These are phyloP conservation scores for Metroxylon sagu DNA, from an alignment of 176 grass and related monocot species.

Conservation along the genomic window DNA sequence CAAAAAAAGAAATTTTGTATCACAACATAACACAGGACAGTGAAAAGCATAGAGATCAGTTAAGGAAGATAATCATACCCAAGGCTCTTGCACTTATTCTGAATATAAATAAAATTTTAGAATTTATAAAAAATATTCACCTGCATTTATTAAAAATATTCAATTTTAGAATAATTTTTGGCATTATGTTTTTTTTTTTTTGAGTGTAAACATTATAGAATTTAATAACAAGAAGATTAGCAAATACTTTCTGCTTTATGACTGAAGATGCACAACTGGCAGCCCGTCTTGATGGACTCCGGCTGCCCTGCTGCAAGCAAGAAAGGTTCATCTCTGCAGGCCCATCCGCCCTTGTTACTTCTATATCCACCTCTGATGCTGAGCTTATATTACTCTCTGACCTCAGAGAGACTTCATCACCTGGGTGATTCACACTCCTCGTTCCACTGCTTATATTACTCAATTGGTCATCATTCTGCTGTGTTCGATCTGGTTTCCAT, in stretches of 20 bases:
- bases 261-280: slow-evolving; percentile 2
- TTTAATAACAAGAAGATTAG: neutral
- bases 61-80: too few species aligned
- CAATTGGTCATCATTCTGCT: slow-evolving; percentile 44
- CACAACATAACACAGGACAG: too few species aligned
- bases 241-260: slow-evolving; percentile 4
- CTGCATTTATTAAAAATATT: too few species aligned
- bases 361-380: slow-evolving; percentile 41
- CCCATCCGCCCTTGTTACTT: slow-evolving; percentile 54
- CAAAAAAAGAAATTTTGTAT: too few species aligned
- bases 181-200: too few species aligned
- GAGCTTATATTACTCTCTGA: slow-evolving; percentile 49
- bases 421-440: slow-evolving; percentile 39
- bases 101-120: too few species aligned
- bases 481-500: slow-evolving; percentile 53
- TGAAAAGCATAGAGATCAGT: too few species aligned
- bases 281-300: slow-evolving; percentile 29
- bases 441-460: slow-evolving; percentile 40
- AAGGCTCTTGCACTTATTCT: too few species aligned
- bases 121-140: too few species aligned
- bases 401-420: slow-evolving; percentile 48
- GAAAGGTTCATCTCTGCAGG: slow-evolving; percentile 34
- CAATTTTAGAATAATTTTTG: too few species aligned
- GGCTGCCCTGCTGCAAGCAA: slow-evolving; percentile 32
- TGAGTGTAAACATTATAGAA: too few species aligned